Evolutionary conservation across 2,329 filamentous ascomycete genomes (phyloP), one percentile per base, ranked within the genome.

Genomic region (Colletotrichum limetticola): DNA sequence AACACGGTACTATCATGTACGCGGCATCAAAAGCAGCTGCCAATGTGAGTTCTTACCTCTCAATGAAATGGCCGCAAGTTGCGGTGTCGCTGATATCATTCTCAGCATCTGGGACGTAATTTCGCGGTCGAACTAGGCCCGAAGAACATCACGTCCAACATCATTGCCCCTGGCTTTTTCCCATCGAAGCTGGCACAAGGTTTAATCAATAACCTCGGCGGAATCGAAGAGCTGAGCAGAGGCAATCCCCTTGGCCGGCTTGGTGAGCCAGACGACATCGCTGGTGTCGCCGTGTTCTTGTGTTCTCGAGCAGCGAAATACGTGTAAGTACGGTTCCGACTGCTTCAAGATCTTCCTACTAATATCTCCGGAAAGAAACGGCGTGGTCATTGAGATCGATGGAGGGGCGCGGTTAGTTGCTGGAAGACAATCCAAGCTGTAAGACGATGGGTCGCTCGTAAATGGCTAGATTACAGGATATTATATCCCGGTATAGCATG

Each of bases 51-150:
- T 30, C 32, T 22, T 7, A 9, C 14, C n/a, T 32, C 28, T 28
- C 3, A 24, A 12, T 35, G 12, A 37, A 22, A 8, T 22, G n/a
- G 6, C 16, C 3, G 14, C 4, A 12, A 19, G 16, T 24, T 22
- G 35, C 30, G n/a, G 19, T n/a, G 12, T 22, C 19, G 22, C 61
- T 56, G 2, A 55, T 12, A 2, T 14, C 11, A 11, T 24, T 0
- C 2, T 12, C 84, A 93, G 75, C 91, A 94, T 78, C 83, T 94
- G 12, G 79, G 76, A 4, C 58, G 87, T 86, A 65, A 95, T 77
- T 83, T 95, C 9, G 92, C 93, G 1, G 86, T 94, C 32, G 92
- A 94, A 77, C 85, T 94, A 2, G 92, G 90, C 0, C 91, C 91
- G 0, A 83, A 89, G 14, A 85, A 91, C 76, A 91, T 94, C 76